These are phyloP conservation scores for Patellifolia procumbens DNA, from an alignment of 179 eudicot species.

Conservation along the genomic window DNA sequence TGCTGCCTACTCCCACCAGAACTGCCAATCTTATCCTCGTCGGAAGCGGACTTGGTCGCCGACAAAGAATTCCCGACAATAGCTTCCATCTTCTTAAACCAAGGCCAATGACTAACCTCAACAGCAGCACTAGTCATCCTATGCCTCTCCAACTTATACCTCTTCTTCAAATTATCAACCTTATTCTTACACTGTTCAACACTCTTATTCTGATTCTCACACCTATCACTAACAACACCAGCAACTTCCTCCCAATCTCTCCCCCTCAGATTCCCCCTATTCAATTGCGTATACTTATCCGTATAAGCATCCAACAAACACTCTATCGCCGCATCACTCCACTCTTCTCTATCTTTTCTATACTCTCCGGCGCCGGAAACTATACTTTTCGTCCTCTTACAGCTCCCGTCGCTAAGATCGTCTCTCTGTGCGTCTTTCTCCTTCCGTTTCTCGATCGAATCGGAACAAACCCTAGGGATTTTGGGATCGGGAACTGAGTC, in stretches of 20 bases:
- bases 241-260: conserved; percentile 98
- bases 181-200: conserved; percentile 99
- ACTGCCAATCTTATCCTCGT: conserved; percentile 60
- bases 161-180: conserved; percentile 94
- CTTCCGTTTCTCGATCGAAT: conserved; percentile 40
- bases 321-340: conserved; percentile 88
- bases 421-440: conserved; percentile 54
- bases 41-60: conserved; percentile 46
- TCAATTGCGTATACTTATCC: conserved; percentile 70
- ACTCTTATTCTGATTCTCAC: conserved; percentile 78
- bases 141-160: conserved; percentile 93
- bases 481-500: conserved; percentile 39
- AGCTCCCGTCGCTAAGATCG: conserved; percentile 10
- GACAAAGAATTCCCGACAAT: conserved; percentile 67
- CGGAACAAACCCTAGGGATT: conserved; percentile 18
- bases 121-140: conserved; percentile 53
- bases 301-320: conserved; percentile 76
- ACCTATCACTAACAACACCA: conserved; percentile 65
- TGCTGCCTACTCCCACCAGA: conserved; percentile 46
- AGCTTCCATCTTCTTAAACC: conserved; percentile 88
- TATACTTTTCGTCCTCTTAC: conserved; percentile 47
- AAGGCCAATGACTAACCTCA: conserved; percentile 79
- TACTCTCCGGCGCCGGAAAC: conserved; percentile 48
- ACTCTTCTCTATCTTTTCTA: conserved; percentile 89
- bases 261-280: conserved; percentile 83